Base-by-base conservation (phyloP, 1,284 basidiomycete genomes). In the Omphalotus olearius region DNA sequence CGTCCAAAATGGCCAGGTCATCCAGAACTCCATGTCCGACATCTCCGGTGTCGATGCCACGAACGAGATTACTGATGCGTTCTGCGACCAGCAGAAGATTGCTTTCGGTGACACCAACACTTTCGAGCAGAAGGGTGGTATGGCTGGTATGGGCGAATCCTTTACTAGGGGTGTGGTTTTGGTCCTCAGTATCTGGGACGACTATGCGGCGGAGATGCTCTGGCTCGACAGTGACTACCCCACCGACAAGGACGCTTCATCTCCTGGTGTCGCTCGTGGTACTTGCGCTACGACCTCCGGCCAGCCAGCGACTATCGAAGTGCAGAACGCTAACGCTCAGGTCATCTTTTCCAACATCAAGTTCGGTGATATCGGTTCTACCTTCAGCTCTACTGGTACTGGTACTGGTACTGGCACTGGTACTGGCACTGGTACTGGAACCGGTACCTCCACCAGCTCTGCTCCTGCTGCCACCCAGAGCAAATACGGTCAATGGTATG, bases 141-240 rank as follows among this genome's bases (percentile, higher is more conserved):
- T 79, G 51, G 56, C 57, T 43, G 59, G 56, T 49, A 70, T 74
- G 65, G 71, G 71, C 53, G 57, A 58, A 25, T 61, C 72, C 2
- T 61, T 75, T 57, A 58, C 58, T 18, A 50, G 56, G 37, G 74
- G 74, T 45, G 69, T 75, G 65, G 74, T 74, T 23, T 62, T 78
- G 47, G 70, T 70, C 44, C 56, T 78, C 59, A 65, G 62, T 54
- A 60, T 76, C 55, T 75, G 73, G 73, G 71, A 75, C 58, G 74
- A 76, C 63, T 64, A 75, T 54, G 66, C 64, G 40, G 72, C 67
- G 36, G 58, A 68, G 53, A 75, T 76, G 73, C 66, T 73, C 58
- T 77, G 74, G 74, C 70, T 77, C 60, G 74, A 77, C 64, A 66
- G 62, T 59, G 65, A 68, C 66, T 75, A 75, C 64, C 75, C 75